Conservation (phyloP, 2,329 filamentous ascomycete genomes). For the Simplicillium sp. region DNA sequence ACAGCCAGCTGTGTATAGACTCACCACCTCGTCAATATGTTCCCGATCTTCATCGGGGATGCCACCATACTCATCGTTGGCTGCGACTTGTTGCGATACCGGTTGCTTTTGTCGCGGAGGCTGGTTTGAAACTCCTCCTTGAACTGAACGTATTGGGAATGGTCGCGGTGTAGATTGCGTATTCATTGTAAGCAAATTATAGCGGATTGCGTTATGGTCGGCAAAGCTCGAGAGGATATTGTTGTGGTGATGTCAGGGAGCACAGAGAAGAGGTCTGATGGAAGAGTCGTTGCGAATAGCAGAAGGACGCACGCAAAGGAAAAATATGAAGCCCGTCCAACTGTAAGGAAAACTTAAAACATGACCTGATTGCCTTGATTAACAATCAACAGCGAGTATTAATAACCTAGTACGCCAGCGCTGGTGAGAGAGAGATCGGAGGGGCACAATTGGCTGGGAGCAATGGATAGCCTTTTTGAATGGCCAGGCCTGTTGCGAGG, state of each 20-base stretch:
- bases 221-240: neutral
- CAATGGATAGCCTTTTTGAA: too few species aligned
- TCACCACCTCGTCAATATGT: constrained; percentile 87
- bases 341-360: constrained; percentile 1
- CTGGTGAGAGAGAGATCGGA: too few species aligned
- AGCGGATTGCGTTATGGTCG: neutral
- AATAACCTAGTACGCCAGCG: too few species aligned
- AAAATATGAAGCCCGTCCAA: constrained; percentile 4
- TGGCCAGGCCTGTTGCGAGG: neutral
- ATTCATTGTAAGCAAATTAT: constrained; percentile 18
- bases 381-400: too few species aligned
- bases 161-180: constrained; percentile 26
- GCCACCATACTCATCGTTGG: constrained; percentile 27
- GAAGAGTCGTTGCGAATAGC: too few species aligned
- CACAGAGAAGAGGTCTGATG: too few species aligned
- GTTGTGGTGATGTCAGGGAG: too few species aligned
- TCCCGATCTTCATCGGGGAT: constrained; percentile 84
- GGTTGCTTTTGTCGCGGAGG: constrained; percentile 18
- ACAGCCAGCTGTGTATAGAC: constrained; percentile 19
- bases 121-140: constrained; percentile 16
- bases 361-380: too few species aligned
- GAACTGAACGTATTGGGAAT: constrained; percentile 24
- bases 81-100: constrained; percentile 22
- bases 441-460: too few species aligned
- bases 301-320: neutral